Percentiles rank a stretch among this genome's conserved stretches.
Conservation (phyloP, 192 early-diverging fungal species). For the Pecoramyces ruminantium region DNA sequence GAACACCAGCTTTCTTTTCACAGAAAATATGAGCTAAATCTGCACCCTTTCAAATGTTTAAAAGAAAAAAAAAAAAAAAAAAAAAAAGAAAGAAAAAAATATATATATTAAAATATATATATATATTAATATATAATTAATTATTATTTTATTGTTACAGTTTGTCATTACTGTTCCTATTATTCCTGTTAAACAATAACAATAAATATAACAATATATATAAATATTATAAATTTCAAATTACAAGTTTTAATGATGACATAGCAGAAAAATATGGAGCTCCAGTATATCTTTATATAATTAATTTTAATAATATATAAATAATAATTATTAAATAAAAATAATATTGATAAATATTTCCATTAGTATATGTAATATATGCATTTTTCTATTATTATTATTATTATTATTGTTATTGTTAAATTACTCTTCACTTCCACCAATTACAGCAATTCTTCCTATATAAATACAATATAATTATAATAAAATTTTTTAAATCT, state of each 20-base stretch:
- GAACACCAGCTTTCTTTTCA: constrained; percentile 51
- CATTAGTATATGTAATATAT: too few relatives aligned
- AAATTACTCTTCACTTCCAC: constrained; percentile 72
- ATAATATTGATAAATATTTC: too few relatives aligned
- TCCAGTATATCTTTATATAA: constrained; percentile 52
- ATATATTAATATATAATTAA: too few relatives aligned
- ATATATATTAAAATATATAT: too few relatives aligned
- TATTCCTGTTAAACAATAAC: too few relatives aligned
- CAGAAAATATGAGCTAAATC: constrained; percentile 79
- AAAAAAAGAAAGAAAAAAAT: not conserved
- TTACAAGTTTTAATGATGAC: constrained; percentile 48
- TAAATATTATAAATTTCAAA: too few relatives aligned
- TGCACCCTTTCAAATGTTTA: constrained; percentile 34
- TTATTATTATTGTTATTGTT: too few relatives aligned
- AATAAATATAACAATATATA: too few relatives aligned
- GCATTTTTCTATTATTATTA: too few relatives aligned
- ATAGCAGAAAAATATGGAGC: constrained; percentile 81
- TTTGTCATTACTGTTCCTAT: too few relatives aligned
- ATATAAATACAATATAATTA: not conserved
- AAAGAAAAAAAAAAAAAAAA: not conserved
- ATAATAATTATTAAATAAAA: not conserved
- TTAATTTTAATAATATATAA: not conserved
- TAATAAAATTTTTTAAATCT: not conserved
- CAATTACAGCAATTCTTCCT: constrained; percentile 57
- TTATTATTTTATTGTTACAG: too few relatives aligned